These are phyloP conservation scores for Phytophthora sojae DNA, from an alignment of 352 stramenopile genomes.

Conservation along the genomic window DNA sequence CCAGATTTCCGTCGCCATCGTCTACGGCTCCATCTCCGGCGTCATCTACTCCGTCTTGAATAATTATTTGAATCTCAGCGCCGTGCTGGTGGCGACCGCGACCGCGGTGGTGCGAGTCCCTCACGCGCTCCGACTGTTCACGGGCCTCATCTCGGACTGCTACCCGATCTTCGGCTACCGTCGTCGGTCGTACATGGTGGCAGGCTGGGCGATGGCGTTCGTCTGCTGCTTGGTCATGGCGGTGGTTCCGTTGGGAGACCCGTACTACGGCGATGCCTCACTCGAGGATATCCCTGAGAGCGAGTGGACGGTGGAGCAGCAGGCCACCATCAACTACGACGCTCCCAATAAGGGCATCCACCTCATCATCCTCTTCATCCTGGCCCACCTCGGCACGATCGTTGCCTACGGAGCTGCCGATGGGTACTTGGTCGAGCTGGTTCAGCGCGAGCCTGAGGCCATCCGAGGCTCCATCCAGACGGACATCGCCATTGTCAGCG, in stretches of 20 bases:
- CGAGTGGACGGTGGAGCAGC: slow-evolving; percentile 36
- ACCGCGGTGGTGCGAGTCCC: slow-evolving; percentile 44
- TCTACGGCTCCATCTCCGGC: slow-evolving; percentile 44
- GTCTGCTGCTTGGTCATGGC: slow-evolving; percentile 48
- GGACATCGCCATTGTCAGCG: slow-evolving; percentile 37
- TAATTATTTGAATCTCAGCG: slow-evolving; percentile 64
- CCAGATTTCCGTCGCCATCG: slow-evolving; percentile 41
- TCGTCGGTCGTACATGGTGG: slow-evolving; percentile 54
- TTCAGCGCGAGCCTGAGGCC: slow-evolving; percentile 51
- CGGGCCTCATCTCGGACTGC: slow-evolving; percentile 51
- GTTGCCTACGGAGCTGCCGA: slow-evolving; percentile 48
- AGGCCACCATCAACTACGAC: slow-evolving; percentile 42
- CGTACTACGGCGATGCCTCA: slow-evolving; percentile 48
- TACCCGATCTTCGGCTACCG: slow-evolving; percentile 54
- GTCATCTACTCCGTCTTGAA: slow-evolving; percentile 62
- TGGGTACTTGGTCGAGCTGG: slow-evolving; percentile 56
- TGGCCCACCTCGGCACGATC: slow-evolving; percentile 54
- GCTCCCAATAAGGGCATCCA: slow-evolving; percentile 40
- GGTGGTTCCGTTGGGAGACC: slow-evolving; percentile 41
- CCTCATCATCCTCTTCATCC: slow-evolving; percentile 57
- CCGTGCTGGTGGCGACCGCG: slow-evolving; percentile 42
- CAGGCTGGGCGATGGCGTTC: slow-evolving; percentile 45
- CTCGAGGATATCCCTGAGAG: slow-evolving; percentile 28
- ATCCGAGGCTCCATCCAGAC: slow-evolving; percentile 52
- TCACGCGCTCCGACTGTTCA: slow-evolving; percentile 54